phyloP scores from a whole-genome alignment of 352 stramenopile genomes.

The Peronospora belbahrii region DNA sequence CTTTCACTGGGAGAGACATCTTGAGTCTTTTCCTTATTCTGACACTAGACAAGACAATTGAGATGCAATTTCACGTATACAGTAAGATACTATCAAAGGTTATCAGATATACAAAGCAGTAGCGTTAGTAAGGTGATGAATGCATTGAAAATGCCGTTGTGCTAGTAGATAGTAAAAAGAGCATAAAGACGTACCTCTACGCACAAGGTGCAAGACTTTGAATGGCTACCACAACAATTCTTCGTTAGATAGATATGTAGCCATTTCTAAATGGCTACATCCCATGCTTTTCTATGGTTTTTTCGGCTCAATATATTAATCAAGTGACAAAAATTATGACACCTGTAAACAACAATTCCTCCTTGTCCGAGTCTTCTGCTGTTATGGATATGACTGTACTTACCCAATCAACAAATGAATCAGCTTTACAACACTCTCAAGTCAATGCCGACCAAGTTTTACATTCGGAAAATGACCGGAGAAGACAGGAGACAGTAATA shows the following conservation, averaged over 20 bases:
- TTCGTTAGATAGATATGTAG: no score
- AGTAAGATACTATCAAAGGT: background rate
- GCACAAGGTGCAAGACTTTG: no score
- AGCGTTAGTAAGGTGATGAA: no score
- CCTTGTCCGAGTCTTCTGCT: background rate
- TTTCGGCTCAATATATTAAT: constrained; percentile 1
- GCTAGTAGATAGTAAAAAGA: no score
- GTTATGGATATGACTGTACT: constrained; percentile 6
- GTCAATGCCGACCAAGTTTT: background rate
- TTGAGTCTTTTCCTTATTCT: background rate
- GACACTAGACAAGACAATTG: background rate
- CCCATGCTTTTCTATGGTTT: no score
- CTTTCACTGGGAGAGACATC: constrained; percentile 56
- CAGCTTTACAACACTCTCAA: background rate
- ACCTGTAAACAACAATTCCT: background rate
- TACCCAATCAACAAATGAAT: background rate
- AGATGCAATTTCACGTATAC: background rate
- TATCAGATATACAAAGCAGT: no score
- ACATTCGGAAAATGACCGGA: background rate
- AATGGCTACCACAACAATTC: no score
- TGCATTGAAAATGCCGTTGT: no score
- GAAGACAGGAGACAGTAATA: background rate
- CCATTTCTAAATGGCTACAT: no score
- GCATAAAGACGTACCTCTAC: no score
- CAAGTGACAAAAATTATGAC: background rate